Percentiles rank a stretch among this genome's conserved stretches.
These are phyloP conservation scores for Fusarium liriodendri DNA, from an alignment of 2,329 filamentous ascomycete genomes.

Conservation along the genomic window DNA sequence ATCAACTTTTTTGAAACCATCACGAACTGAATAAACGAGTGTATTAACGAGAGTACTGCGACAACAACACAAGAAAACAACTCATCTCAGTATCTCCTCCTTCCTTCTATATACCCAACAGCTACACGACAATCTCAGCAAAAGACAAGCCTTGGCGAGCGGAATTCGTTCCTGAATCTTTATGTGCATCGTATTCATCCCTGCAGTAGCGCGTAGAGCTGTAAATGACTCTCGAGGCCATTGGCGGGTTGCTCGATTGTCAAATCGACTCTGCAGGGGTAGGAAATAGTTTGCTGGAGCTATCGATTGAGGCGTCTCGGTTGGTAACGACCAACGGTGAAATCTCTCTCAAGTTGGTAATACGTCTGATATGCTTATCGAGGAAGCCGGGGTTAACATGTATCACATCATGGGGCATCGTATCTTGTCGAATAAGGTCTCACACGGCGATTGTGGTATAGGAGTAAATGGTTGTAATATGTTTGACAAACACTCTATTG, in stretches of 20 bases:
- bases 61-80: not conserved
- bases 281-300: not conserved
- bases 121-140: not conserved
- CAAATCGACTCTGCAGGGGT: not conserved
- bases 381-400: not conserved
- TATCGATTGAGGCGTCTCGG: not conserved
- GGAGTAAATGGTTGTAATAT: no score
- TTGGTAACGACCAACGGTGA: not conserved
- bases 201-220: not conserved
- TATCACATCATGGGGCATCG: not conserved
- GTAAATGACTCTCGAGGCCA: not conserved
- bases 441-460: not conserved
- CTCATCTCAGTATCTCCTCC: not conserved
- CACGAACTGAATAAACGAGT: not conserved
- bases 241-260: not conserved
- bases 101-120: not conserved
- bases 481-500: not conserved
- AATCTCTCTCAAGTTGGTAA: not conserved
- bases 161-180: not conserved
- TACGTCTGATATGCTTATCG: not conserved
- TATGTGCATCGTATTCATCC: not conserved
- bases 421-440: not conserved
- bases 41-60: not conserved
- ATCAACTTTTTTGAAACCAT: not conserved
- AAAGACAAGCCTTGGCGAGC: not conserved